phyloP scores from a whole-genome alignment of 202 grass and related monocot species.

The Panicum virgatum region DNA sequence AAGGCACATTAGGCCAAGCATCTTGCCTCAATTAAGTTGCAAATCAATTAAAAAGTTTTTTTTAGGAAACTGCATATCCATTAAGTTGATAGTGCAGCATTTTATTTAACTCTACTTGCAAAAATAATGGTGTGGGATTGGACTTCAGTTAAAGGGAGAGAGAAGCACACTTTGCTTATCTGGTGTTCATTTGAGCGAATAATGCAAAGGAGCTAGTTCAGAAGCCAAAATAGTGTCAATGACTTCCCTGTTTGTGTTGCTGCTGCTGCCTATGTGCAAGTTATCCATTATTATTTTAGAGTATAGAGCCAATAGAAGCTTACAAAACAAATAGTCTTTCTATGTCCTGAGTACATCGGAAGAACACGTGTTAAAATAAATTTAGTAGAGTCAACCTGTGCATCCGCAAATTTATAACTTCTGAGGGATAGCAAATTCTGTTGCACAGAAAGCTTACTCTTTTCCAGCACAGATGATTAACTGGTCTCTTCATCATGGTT shows the following conservation, averaged over 20 bases:
- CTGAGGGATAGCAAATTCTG: background rate
- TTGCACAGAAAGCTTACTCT: background rate
- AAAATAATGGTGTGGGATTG: background rate
- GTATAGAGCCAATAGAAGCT: background rate
- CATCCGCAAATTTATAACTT: background rate
- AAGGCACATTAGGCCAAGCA: background rate
- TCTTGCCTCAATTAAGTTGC: background rate
- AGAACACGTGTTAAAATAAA: background rate
- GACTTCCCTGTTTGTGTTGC: background rate
- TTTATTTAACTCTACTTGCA: background rate
- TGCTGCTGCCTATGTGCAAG: background rate
- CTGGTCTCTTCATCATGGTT: no score
- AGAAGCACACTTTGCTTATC: background rate
- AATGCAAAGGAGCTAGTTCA: background rate
- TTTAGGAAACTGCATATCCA: background rate
- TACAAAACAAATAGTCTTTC: background rate
- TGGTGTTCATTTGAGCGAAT: no score
- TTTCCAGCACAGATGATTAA: background rate
- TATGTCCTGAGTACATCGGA: background rate
- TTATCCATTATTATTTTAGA: background rate
- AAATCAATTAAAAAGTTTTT: background rate
- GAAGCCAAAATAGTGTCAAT: background rate
- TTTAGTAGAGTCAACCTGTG: background rate
- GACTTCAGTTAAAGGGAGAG: background rate
- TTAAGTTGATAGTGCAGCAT: background rate